These are phyloP conservation scores for Amphichorda felina DNA, from an alignment of 2,329 filamentous ascomycete species.

Conservation along the genomic window DNA sequence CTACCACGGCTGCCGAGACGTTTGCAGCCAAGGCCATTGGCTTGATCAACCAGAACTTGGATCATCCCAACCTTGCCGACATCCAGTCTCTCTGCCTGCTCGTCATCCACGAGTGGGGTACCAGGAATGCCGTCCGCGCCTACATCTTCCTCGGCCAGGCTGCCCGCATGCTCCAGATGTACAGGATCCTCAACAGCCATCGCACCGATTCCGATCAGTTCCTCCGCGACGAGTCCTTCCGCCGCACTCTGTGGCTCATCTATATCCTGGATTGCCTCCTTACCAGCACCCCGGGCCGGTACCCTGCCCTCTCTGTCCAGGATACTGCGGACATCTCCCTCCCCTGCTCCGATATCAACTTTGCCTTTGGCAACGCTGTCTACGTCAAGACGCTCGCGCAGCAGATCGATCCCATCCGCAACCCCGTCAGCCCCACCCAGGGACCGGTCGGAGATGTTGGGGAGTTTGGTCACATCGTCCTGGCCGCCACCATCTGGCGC, in stretches of 20 bases:
- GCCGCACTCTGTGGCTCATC: slow-evolving; percentile 49
- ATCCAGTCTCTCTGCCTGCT: slow-evolving; percentile 50
- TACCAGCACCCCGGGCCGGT: slow-evolving; percentile 48
- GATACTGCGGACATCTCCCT: slow-evolving; percentile 44
- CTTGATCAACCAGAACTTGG: slow-evolving; percentile 44
- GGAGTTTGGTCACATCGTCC: slow-evolving; percentile 50
- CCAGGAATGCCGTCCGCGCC: slow-evolving; percentile 47
- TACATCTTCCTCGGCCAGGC: slow-evolving; percentile 53
- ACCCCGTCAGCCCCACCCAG: slow-evolving; percentile 23
- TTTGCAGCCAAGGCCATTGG: slow-evolving; percentile 46
- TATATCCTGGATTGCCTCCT: slow-evolving; percentile 52
- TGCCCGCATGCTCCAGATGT: slow-evolving; percentile 54
- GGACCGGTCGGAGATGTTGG: slow-evolving; percentile 38
- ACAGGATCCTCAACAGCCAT: slow-evolving; percentile 44
- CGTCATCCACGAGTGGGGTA: slow-evolving; percentile 52
- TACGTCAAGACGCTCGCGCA: slow-evolving; percentile 42
- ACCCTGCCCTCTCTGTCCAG: slow-evolving; percentile 40
- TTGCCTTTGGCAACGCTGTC: slow-evolving; percentile 48
- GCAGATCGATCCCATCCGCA: slow-evolving; percentile 18
- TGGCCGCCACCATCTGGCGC: slow-evolving; percentile 49
- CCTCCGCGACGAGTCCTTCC: slow-evolving; percentile 48
- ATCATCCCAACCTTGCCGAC: slow-evolving; percentile 47
- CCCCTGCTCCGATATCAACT: slow-evolving; percentile 50
- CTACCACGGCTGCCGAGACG: slow-evolving; percentile 43
- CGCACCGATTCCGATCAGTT: slow-evolving; percentile 39